Conservation (phyloP, 2,329 filamentous ascomycete genomes). For the Aureobasidium lini region DNA sequence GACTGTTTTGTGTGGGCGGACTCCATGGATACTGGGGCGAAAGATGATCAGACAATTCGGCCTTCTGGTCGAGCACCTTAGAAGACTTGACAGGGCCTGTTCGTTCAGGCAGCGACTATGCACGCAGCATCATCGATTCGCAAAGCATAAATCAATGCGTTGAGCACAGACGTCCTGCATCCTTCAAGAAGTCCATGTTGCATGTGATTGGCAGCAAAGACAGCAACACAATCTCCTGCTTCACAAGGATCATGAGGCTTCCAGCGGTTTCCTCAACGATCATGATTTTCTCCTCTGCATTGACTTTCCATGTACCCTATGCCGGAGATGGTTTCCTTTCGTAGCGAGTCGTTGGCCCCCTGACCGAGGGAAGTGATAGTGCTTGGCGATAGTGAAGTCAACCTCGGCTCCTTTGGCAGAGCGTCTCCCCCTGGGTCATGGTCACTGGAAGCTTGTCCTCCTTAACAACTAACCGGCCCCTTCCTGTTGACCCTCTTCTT, state of each 20-base stretch:
- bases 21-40: background rate
- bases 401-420: conserved; percentile 4
- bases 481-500: background rate
- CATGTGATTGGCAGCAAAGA: background rate
- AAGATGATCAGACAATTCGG: background rate
- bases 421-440: background rate
- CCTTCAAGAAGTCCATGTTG: background rate
- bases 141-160: background rate
- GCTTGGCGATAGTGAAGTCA: background rate
- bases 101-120: background rate
- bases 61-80: background rate
- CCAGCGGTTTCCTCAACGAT: background rate
- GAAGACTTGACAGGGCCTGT: background rate
- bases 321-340: background rate
- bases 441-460: background rate
- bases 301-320: background rate
- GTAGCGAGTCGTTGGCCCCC: background rate
- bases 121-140: background rate
- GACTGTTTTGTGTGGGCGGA: background rate
- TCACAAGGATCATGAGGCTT: background rate
- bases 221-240: background rate
- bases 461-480: background rate
- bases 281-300: background rate
- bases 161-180: background rate
- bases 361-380: background rate